Evolutionary conservation across 345 rosid species (phyloP), one percentile per base, ranked within the genome.

Genomic region (Eucalyptus regnans): DNA sequence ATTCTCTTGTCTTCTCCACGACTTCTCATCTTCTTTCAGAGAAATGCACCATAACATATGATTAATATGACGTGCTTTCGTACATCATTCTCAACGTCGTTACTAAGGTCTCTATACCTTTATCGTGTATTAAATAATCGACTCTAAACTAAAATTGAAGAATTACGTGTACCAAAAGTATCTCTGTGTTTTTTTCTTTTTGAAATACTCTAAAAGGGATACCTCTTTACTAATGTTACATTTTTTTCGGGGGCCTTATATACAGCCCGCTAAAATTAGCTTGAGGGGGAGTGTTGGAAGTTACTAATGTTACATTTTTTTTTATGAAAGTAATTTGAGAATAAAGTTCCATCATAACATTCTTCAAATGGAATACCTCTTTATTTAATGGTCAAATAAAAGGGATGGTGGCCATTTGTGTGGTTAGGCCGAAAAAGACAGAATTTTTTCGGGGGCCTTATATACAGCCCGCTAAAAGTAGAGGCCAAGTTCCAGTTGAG

Each of bases 21-120:
- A 41, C 41, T 41, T 41, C 41, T 41, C 41, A 41, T 41, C 41
- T 41, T 41, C 41, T 41, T 41, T 41, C 41, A 41, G 41, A 41
- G 11, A 37, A 37, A 71, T 71, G 13, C 8, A 71, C 46, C 4
- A 0, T 71, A 71, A 17, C 0, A 4, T 1, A 18, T 71, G 20
- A 33, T 12, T 9, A 33, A 17, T 8, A 16, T 71, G 22, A 71
- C 2, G 1, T 71, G 25, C 10, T 33, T 31, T 33, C 0, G 3
- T 31, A 4, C 31, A 33, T 68, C 4, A 68, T 68, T 68, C 3
- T 16, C 3, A 1, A 68, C 4, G 0, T 1, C 17, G 7, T 33
- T 31, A 31, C 0, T 10, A 9, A 9, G 3, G 0, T 10, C 3
- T 76, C 0, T 0, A 0, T 37, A 37, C 8, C 3, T 76, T 18